phyloP scores from a whole-genome alignment of 805 yeast species.

The Yamadazyma olivae region DNA sequence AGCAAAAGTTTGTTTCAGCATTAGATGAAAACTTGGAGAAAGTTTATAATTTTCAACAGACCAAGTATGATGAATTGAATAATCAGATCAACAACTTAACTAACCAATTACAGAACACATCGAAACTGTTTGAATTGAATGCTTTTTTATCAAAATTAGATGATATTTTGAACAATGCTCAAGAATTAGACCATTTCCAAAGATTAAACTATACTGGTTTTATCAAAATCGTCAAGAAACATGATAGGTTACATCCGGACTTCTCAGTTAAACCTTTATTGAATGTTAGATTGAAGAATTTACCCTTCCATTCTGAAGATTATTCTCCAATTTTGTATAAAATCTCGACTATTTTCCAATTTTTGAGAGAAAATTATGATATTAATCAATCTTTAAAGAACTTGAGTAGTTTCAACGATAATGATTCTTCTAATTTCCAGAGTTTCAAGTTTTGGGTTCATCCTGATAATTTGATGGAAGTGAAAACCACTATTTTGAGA shows the following conservation, averaged over 20 bases:
- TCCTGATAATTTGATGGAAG: constrained; percentile 92
- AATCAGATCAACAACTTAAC: constrained; percentile 65
- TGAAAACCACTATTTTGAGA: constrained; percentile 89
- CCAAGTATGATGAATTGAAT: constrained; percentile 67
- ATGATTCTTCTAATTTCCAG: constrained; percentile 41
- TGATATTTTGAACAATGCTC: constrained; percentile 67
- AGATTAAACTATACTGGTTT: constrained; percentile 94
- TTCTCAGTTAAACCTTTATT: constrained; percentile 89
- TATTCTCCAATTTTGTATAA: constrained; percentile 87
- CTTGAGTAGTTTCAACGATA: constrained; percentile 46
- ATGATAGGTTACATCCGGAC: constrained; percentile 83
- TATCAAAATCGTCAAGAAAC: constrained; percentile 91
- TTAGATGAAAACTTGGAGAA: constrained; percentile 72
- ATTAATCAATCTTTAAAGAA: constrained; percentile 47
- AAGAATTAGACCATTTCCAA: constrained; percentile 85
- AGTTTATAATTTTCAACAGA: constrained; percentile 68
- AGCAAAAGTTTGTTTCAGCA: constrained; percentile 61
- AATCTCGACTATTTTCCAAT: constrained; percentile 75
- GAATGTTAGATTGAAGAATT: constrained; percentile 78
- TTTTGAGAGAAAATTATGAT: constrained; percentile 70
- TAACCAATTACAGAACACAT: constrained; percentile 43
- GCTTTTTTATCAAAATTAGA: constrained; percentile 70
- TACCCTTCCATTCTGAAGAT: constrained; percentile 94
- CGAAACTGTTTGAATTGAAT: constrained; percentile 50
- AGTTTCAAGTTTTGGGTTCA: constrained; percentile 94